Percentiles rank a stretch among this genome's conserved stretches.
Conservation (phyloP, 2,329 filamentous ascomycete genomes). For the Penicillium paneum region DNA sequence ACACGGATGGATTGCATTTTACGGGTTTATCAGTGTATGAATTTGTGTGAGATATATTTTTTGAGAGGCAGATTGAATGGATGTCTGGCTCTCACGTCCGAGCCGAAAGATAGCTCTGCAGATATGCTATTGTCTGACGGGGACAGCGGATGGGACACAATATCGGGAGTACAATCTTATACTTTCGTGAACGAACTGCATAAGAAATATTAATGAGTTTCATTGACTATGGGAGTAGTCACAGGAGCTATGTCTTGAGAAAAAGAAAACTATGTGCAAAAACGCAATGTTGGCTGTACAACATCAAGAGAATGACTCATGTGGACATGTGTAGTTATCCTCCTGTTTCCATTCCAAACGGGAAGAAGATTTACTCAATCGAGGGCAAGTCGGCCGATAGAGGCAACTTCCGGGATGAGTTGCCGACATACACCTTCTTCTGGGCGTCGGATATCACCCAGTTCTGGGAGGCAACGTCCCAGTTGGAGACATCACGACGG, state of each 20-base stretch:
- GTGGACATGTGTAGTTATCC: not conserved
- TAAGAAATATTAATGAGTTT: not conserved
- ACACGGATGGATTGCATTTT: constrained; percentile 25
- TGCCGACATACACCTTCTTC: constrained; percentile 61
- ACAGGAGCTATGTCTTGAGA: not conserved
- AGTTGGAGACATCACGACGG: constrained; percentile 80
- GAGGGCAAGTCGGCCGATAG: constrained; percentile 42
- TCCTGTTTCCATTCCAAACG: not conserved
- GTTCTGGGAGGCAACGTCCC: constrained; percentile 76
- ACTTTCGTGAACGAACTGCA: not conserved
- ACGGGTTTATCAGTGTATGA: not conserved
- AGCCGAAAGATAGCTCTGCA: not conserved
- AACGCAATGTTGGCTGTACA: not conserved
- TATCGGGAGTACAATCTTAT: not conserved
- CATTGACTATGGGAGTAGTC: not conserved
- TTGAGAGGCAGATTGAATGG: not conserved
- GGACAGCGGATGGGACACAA: not conserved
- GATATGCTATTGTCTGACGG: not conserved
- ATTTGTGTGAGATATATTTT: no score
- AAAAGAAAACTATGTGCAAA: constrained; percentile 5
- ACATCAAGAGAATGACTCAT: not conserved
- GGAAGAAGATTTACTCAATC: constrained; percentile 18
- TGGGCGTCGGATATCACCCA: constrained; percentile 65
- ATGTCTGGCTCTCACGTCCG: not conserved
- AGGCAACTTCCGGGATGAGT: constrained; percentile 56